A percentile compares a stretch with the other conserved stretches of the same genome.
phyloP scores from a whole-genome alignment of 495 filamentous ascomycete genomes.

The Penicillium turbatum region DNA sequence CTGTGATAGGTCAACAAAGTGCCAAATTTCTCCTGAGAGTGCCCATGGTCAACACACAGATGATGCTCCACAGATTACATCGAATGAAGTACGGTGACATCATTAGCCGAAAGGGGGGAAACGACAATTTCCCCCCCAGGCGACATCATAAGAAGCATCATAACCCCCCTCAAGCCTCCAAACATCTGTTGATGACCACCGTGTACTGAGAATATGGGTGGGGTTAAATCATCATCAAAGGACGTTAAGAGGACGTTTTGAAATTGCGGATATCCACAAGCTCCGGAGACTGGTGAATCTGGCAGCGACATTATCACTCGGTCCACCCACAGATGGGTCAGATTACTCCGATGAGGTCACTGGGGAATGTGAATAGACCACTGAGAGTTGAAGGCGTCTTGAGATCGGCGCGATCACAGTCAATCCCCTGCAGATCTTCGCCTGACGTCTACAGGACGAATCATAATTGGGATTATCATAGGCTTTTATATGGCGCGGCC shows the following conservation, averaged over 20 bases:
- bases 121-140: not conserved
- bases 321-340: constrained; percentile 19
- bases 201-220: constrained; percentile 3
- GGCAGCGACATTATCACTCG: constrained; percentile 13
- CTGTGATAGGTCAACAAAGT: constrained; percentile 14
- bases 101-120: constrained; percentile 22
- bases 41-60: constrained; percentile 2
- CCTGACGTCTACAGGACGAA: constrained; percentile 22
- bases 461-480: constrained; percentile 7
- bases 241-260: constrained; percentile 22
- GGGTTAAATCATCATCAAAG: constrained; percentile 10
- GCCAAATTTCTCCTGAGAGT: constrained; percentile 10
- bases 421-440: constrained; percentile 27
- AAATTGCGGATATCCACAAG: constrained; percentile 24
- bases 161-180: constrained; percentile 1
- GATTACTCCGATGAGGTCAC: constrained; percentile 34
- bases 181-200: not conserved
- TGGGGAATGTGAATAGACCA: constrained; percentile 23
- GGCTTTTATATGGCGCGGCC: constrained; percentile 12
- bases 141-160: constrained; percentile 22
- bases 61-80: constrained; percentile 8
- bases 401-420: constrained; percentile 19
- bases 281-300: constrained; percentile 18
- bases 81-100: constrained; percentile 22
- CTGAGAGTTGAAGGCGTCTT: constrained; percentile 5